Percentiles rank a stretch among this genome's conserved stretches.
Conservation (phyloP, 345 rosid genomes). For the Rhodamnia argentea region DNA sequence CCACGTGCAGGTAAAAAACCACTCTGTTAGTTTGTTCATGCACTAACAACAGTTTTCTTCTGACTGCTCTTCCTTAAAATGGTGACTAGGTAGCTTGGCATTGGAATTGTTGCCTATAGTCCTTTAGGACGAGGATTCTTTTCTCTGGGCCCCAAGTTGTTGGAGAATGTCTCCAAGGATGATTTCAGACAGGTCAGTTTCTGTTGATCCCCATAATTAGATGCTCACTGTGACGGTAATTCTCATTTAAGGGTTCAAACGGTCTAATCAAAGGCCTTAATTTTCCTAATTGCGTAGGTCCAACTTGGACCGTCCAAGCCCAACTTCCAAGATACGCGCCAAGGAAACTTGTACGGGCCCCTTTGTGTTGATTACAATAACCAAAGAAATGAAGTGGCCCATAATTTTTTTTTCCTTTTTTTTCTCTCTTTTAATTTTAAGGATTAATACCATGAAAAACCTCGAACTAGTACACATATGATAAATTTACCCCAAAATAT, state of each 20-base stretch:
- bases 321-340: neutral
- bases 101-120: constrained; percentile 66
- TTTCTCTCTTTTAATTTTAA: neutral
- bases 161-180: constrained; percentile 24
- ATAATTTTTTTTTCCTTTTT: neutral
- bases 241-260: too few relatives aligned
- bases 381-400: neutral
- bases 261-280: neutral
- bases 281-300: neutral
- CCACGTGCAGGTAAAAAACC: constrained; percentile 15
- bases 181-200: constrained; percentile 44
- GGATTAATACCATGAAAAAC: too few relatives aligned
- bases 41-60: neutral
- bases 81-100: constrained; percentile 56
- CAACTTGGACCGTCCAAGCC: neutral
- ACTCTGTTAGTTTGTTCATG: neutral
- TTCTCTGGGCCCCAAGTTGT: constrained; percentile 46
- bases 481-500: too few relatives aligned
- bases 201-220: neutral
- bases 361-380: neutral
- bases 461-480: too few relatives aligned
- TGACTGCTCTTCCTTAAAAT: neutral
- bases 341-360: neutral
- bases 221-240: neutral
- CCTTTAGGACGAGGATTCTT: constrained; percentile 67